Conservation (phyloP, 139 green algal species). For the Edaphochlamys debaryana region DNA sequence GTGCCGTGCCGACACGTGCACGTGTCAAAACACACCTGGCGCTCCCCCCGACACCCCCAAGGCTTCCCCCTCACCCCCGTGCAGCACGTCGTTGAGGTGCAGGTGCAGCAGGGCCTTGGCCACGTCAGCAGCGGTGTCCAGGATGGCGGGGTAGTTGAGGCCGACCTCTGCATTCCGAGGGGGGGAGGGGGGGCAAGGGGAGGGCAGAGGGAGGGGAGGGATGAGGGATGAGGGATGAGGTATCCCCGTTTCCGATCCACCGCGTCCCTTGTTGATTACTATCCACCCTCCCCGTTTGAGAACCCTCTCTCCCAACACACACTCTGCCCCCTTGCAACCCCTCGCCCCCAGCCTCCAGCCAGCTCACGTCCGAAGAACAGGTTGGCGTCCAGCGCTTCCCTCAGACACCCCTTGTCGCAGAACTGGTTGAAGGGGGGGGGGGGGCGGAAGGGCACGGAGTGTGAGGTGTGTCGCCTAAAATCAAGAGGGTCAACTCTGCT, state of each 20-base stretch:
- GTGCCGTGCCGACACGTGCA: constrained; percentile 12
- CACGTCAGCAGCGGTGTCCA: constrained; percentile 66
- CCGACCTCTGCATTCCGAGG: neutral
- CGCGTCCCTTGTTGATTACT: no score
- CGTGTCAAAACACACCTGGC: neutral
- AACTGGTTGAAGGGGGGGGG: constrained; percentile 53
- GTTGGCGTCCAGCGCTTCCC: constrained; percentile 44
- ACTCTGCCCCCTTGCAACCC: no score
- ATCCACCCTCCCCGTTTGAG: no score
- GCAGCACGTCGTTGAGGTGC: constrained; percentile 61
- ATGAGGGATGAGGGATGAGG: neutral
- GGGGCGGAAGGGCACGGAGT: no score
- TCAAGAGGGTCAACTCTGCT: neutral
- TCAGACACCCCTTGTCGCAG: constrained; percentile 57
- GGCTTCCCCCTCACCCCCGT: constrained; percentile 37
- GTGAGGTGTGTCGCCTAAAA: neutral
- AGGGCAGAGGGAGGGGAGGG: neutral
- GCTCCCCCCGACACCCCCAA: neutral
- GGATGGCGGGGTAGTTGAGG: constrained; percentile 60
- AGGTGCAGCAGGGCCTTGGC: constrained; percentile 71
- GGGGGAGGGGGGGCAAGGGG: no score
- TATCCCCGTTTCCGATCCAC: no score
- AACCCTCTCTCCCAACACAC: no score
- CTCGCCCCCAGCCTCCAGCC: no score
- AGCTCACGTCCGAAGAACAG: constrained; percentile 45